Base-by-base conservation (phyloP, 1,139 yeast genomes). In the Geotrichum citri-aurantii region DNA sequence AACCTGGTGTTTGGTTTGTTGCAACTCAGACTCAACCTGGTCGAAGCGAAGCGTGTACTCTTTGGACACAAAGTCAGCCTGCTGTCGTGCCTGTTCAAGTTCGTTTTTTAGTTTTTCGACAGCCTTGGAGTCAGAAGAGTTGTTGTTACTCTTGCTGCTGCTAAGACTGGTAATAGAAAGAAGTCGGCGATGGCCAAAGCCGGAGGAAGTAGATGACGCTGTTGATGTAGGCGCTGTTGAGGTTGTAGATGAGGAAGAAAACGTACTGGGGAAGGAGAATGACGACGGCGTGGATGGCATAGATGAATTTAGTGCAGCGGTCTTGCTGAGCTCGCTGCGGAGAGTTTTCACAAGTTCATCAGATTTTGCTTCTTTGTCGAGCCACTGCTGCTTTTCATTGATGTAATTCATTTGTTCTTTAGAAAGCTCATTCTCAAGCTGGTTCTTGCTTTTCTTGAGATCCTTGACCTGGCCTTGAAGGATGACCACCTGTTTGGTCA, bases 351-450 rank as follows among this genome's bases (percentile, higher is more conserved):
- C 55, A 50, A 64, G 64, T 23, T 64, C 64, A 50, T 66, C 68
- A 52, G 65, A 65, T 11, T 62, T 63, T 14, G 65, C 64, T 46
- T 70, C 71, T 57, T 67, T 68, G 56, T 71, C 72, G 24, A 71
- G 63, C 71, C 73, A 72, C 48, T 61, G 65, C 48, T 68, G 66
- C 59, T 73, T 73, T 55, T 69, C 70, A 56, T 73, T 71, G 50
- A 72, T 66, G 56, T 68, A 65, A 48, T 66, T 70, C 64, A 68
- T 67, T 29, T 70, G 66, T 55, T 65, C 69, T 58, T 65, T 63
- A 5, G 67, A 63, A 14, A 66, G 50, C 33, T 65, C 69, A 23
- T 61, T 54, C 53, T 68, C 69, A 31, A 65, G 61, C 48, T 61
- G 65, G 27, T 65, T 69, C 54, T 63, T 66, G 52, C 64, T 57